A percentile compares a stretch with the other conserved stretches of the same genome.
Conservation (phyloP, 2,329 filamentous ascomycete genomes). For the Aspergillus carbonarius region DNA sequence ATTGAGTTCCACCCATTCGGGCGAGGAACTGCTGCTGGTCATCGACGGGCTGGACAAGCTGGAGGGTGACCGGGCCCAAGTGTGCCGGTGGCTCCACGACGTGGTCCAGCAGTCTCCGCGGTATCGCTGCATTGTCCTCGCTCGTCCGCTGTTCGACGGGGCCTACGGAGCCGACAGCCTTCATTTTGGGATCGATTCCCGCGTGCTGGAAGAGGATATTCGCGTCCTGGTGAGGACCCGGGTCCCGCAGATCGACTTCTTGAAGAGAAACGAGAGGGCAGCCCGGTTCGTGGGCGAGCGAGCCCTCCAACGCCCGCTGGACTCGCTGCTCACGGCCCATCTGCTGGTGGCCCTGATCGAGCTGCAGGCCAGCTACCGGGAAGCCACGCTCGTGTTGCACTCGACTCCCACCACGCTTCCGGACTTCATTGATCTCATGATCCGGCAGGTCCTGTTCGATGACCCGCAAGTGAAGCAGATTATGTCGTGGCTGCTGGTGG, state of each 20-base stretch:
- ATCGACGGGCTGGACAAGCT: background rate
- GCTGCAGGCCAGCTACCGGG: background rate
- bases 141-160: background rate
- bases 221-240: background rate
- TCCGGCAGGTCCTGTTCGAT: background rate
- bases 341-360: background rate
- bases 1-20: background rate
- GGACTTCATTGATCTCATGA: background rate
- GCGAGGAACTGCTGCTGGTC: background rate
- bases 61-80: background rate
- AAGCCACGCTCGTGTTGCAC: background rate
- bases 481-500: background rate
- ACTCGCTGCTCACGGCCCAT: background rate
- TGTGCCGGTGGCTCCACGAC: background rate
- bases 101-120: background rate
- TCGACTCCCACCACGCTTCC: background rate
- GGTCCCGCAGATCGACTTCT: background rate
- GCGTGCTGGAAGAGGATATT: background rate
- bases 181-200: background rate
- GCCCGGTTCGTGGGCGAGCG: background rate
- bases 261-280: background rate
- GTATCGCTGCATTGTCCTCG: background rate
- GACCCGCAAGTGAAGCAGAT: background rate
- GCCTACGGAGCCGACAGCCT: background rate
- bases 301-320: background rate